Evolutionary conservation across 345 rosid genomes (phyloP).

Genomic region (Eucalyptus sp.): DNA sequence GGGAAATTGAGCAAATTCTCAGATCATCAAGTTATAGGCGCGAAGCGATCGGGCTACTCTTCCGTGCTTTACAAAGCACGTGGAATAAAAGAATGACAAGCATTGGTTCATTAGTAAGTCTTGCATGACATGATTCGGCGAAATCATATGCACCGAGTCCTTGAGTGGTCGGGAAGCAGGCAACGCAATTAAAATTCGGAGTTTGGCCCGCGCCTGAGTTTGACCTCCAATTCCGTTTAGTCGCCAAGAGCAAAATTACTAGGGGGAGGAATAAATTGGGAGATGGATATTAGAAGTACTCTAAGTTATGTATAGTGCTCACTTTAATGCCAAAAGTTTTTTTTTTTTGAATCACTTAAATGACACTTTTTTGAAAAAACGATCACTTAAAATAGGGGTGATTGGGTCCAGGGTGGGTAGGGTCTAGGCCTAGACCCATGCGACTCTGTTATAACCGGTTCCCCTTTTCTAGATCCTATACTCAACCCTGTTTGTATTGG

Average conservation of each 20-base stretch:
- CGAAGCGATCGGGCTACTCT: neutral
- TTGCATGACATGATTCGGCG: neutral
- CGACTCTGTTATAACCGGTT: too few relatives aligned
- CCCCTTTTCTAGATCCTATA: too few relatives aligned
- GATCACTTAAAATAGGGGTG: too few relatives aligned
- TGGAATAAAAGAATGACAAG: neutral
- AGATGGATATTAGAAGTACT: too few relatives aligned
- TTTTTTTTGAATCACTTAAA: too few relatives aligned
- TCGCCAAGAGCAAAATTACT: neutral
- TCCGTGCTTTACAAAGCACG: neutral
- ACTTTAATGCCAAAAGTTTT: too few relatives aligned
- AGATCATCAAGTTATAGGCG: neutral
- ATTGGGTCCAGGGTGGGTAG: too few relatives aligned
- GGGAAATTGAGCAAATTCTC: neutral
- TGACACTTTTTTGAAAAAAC: too few relatives aligned
- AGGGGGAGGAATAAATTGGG: neutral
- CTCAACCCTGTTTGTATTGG: too few relatives aligned
- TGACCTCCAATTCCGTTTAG: too few relatives aligned
- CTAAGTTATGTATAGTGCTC: too few relatives aligned
- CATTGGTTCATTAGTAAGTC: neutral
- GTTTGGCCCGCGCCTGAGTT: neutral
- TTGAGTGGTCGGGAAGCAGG: neutral
- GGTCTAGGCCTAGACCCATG: too few relatives aligned
- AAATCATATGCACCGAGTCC: neutral
- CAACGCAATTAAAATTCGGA: neutral